Conservation (phyloP, 371 early-diverging fungal genomes). For the Lichtheimia ramosa region DNA sequence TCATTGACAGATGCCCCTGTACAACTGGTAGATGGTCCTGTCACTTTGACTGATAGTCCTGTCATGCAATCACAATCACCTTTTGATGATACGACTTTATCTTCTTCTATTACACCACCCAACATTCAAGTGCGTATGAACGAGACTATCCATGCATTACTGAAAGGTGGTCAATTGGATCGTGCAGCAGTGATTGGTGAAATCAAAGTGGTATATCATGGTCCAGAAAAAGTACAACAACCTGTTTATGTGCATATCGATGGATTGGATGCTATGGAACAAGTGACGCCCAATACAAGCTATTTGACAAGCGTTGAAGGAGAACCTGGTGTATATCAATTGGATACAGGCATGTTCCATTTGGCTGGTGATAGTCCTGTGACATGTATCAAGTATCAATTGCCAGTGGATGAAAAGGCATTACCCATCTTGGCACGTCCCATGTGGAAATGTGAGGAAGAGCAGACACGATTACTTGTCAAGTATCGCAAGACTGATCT, state of each 20-base stretch:
- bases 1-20: background rate
- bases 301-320: slow-evolving; percentile 28
- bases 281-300: slow-evolving; percentile 32
- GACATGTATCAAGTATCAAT: slow-evolving; percentile 49
- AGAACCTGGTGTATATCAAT: slow-evolving; percentile 25
- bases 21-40: background rate
- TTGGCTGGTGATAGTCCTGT: slow-evolving; percentile 25
- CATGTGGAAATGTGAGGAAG: slow-evolving; percentile 59
- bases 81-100: background rate
- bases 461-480: slow-evolving; percentile 52
- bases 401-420: slow-evolving; percentile 20
- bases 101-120: slow-evolving; percentile 13
- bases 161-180: slow-evolving; percentile 40
- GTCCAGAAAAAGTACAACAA: slow-evolving; percentile 20
- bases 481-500: slow-evolving; percentile 41
- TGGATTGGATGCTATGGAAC: slow-evolving; percentile 31
- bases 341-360: slow-evolving; percentile 39
- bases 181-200: slow-evolving; percentile 50
- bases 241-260: slow-evolving; percentile 40
- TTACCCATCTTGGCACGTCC: slow-evolving; percentile 39
- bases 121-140: slow-evolving; percentile 30
- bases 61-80: slow-evolving; percentile 1
- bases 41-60: background rate
- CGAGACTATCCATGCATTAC: slow-evolving; percentile 47
- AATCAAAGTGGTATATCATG: slow-evolving; percentile 38